phyloP scores from a whole-genome alignment of 345 rosid genomes.

The Eucalyptus cloeziana region DNA sequence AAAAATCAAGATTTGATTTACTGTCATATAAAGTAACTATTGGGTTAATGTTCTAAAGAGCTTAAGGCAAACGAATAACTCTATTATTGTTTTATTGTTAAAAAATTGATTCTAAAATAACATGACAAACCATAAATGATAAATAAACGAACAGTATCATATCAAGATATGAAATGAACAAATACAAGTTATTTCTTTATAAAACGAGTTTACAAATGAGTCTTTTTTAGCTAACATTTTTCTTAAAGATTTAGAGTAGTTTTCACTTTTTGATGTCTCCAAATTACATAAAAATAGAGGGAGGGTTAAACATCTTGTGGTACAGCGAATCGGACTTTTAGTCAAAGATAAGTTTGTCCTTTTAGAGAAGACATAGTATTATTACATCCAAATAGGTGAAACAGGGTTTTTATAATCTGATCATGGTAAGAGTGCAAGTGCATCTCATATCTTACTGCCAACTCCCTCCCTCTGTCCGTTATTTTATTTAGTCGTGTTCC shows the following conservation, averaged over 20 bases:
- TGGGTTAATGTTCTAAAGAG: neutral
- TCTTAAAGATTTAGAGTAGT: neutral
- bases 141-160: accelerated
- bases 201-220: neutral
- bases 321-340: neutral
- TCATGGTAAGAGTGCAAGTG: too few relatives aligned
- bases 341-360: neutral
- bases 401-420: too few relatives aligned
- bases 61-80: neutral
- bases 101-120: neutral
- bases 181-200: neutral
- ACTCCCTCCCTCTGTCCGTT: too few relatives aligned
- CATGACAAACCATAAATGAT: neutral
- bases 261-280: neutral
- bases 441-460: too few relatives aligned
- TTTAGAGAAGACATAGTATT: neutral
- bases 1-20: neutral
- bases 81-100: neutral
- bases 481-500: too few relatives aligned
- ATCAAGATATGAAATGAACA: neutral
- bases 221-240: neutral
- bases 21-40: neutral
- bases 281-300: neutral
- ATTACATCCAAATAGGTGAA: neutral
- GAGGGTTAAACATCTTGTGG: neutral